A percentile compares a stretch with the other conserved stretches of the same genome.
Conservation (phyloP, 108 stramenopile species). For the Skeletonema marinoi region DNA sequence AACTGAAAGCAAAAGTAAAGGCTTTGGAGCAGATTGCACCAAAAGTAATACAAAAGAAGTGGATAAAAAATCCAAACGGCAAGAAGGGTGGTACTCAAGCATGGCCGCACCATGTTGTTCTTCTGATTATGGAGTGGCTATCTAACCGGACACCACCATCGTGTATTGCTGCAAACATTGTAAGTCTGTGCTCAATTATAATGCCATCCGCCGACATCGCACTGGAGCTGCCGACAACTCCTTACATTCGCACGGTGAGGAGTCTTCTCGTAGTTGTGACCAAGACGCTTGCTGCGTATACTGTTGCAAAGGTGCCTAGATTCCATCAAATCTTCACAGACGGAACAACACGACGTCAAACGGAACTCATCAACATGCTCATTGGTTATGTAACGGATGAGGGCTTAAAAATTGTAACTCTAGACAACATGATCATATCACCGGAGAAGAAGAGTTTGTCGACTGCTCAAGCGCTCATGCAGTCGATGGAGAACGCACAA, state of each 20-base stretch:
- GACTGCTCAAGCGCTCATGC: not conserved
- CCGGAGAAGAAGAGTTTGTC: not conserved
- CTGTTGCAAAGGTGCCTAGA: no score
- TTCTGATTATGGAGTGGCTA: slow-evolving; percentile 7
- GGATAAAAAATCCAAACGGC: not conserved
- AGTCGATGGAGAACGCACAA: not conserved
- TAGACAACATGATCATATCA: not conserved
- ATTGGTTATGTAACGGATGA: not conserved
- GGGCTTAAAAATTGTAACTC: not conserved
- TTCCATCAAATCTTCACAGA: not conserved
- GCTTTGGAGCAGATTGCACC: no score
- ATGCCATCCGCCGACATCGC: not conserved
- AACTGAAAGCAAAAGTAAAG: no score
- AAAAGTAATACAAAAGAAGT: no score
- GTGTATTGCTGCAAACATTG: slow-evolving; percentile 12
- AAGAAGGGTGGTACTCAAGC: not conserved
- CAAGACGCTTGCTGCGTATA: no score
- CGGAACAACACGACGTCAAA: not conserved
- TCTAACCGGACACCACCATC: slow-evolving; percentile 9
- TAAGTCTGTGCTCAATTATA: not conserved
- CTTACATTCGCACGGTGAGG: not conserved
- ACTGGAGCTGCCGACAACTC: not conserved
- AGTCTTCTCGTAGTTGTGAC: not conserved
- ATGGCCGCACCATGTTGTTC: not conserved
- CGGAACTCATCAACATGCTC: not conserved